Evolutionary conservation across 179 eudicot species (phyloP), one percentile per base, ranked within the genome.

Genomic region (Dionaea muscipula): DNA sequence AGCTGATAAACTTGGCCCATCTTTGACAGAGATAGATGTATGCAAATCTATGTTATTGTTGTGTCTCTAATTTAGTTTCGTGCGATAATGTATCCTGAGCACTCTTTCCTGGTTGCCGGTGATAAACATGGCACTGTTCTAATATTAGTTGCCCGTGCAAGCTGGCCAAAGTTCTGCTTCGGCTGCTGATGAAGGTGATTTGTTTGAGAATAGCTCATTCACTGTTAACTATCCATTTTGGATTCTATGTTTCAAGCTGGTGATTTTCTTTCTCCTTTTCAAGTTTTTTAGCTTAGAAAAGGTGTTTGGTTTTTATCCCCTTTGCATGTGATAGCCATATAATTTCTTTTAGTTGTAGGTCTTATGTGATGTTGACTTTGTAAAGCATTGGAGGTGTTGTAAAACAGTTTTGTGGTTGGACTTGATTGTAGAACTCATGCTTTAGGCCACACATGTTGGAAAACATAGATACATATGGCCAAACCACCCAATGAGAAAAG

Each of bases 1-100:
- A 68, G 96, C 89, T 60, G 91, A 79, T 76, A 83, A 88, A 73
- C 81, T 93, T 60, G 99, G 95, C 59, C 60, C 83, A 26, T 78
- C 99, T 25, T 69, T 93, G 68, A 68, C 86, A 43, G 94, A 75
- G 60, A 82, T 93, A 51, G 75, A 87, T 74, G 99, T 93, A 91
- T 68, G 83, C 52, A 69, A 33, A 63, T 43, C 47, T 57, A 44
- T n/a, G 12, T 26, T 27, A 37, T 41, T 18, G 25, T 49, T 21
- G 11, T 40, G 16, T 21, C 15, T 49, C 4, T 48, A 23, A 15
- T 47, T 55, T 37, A 2, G 24, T 13, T 27, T 0, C 23, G 13
- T 26, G 51, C 35, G 5, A 28, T 28, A 8, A 3, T 28, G 35
- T 3, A 45, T 18, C 4, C 49, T 4, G 53, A 57, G 54, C 37